These are phyloP conservation scores for Tetracladium maxilliforme DNA, from an alignment of 2,329 filamentous ascomycete genomes.

Conservation along the genomic window DNA sequence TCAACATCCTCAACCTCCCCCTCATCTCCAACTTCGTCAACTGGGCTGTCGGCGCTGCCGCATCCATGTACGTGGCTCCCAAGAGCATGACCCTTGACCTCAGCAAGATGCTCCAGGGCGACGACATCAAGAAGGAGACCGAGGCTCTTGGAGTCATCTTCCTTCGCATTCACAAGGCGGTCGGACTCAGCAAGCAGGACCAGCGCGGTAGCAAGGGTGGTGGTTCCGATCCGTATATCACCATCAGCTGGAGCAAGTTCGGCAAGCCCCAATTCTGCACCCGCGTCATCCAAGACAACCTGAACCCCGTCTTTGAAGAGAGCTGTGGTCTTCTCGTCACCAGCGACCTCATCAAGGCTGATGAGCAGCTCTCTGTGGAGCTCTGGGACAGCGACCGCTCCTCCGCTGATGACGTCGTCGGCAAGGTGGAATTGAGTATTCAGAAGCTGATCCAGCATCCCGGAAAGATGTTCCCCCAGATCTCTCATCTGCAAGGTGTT, in stretches of 20 bases:
- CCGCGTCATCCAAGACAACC: constrained; percentile 83
- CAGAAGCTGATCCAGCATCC: constrained; percentile 92
- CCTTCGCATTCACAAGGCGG: constrained; percentile 78
- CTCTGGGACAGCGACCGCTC: constrained; percentile 93
- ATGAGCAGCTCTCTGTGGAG: constrained; percentile 86
- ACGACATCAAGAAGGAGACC: constrained; percentile 83
- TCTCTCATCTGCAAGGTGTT: constrained; percentile 70
- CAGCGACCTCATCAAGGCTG: constrained; percentile 77
- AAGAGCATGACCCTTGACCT: constrained; percentile 90
- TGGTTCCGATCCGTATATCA: constrained; percentile 91
- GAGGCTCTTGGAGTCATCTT: constrained; percentile 80
- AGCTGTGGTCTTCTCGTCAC: constrained; percentile 75
- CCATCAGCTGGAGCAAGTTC: constrained; percentile 88
- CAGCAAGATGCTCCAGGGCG: constrained; percentile 78
- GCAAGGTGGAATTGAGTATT: constrained; percentile 85
- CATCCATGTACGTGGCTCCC: constrained; percentile 83
- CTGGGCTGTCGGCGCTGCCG: constrained; percentile 78
- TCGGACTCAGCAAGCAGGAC: constrained; percentile 85
- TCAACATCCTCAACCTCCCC: constrained; percentile 84
- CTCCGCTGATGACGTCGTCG: constrained; percentile 86
- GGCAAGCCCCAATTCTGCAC: constrained; percentile 97
- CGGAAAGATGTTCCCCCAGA: constrained; percentile 80
- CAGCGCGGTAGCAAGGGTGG: constrained; percentile 66
- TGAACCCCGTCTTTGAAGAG: constrained; percentile 89
- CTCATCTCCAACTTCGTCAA: constrained; percentile 95